Conservation (phyloP, 306 rosid genomes). For the Cajanus cajan region DNA sequence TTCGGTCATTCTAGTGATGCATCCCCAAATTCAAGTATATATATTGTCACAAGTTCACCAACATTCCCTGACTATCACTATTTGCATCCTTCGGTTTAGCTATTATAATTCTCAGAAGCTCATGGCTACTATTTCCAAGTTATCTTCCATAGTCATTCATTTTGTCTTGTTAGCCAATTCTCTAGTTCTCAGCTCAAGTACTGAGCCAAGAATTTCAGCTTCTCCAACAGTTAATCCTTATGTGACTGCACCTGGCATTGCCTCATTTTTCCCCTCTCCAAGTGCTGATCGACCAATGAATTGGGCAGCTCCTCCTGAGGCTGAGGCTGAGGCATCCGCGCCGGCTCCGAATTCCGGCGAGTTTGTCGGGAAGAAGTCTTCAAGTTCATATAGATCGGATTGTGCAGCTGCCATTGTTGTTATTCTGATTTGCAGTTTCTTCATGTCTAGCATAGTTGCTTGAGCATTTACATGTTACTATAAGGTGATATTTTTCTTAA, state of each 20-base stretch:
- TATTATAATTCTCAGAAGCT: conserved; percentile 1
- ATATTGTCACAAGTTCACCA: conserved; percentile 8
- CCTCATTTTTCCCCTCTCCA: conserved; percentile 55
- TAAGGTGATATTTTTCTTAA: background rate
- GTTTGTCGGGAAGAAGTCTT: conserved; percentile 47
- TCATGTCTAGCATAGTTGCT: background rate
- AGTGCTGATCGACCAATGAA: conserved; percentile 22
- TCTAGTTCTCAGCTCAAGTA: conserved; percentile 22
- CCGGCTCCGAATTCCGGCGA: conserved; percentile 37
- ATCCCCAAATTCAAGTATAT: background rate
- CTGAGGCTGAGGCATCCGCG: background rate
- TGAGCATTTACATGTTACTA: background rate
- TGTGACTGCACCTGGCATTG: conserved; percentile 40
- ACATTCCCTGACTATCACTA: background rate
- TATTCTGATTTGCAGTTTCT: conserved; percentile 26
- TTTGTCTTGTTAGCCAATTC: conserved; percentile 25
- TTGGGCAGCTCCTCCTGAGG: conserved; percentile 24
- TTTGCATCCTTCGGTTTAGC: conserved; percentile 8
- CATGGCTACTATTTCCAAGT: conserved; percentile 33
- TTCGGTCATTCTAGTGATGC: conserved; percentile 45
- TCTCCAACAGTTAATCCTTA: conserved; percentile 40
- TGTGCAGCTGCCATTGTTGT: conserved; percentile 26
- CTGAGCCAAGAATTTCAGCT: conserved; percentile 38
- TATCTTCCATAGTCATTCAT: background rate
- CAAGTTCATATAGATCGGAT: conserved; percentile 26